These are phyloP conservation scores for Acacia acuminata DNA, from an alignment of 306 rosid genomes.

Conservation along the genomic window DNA sequence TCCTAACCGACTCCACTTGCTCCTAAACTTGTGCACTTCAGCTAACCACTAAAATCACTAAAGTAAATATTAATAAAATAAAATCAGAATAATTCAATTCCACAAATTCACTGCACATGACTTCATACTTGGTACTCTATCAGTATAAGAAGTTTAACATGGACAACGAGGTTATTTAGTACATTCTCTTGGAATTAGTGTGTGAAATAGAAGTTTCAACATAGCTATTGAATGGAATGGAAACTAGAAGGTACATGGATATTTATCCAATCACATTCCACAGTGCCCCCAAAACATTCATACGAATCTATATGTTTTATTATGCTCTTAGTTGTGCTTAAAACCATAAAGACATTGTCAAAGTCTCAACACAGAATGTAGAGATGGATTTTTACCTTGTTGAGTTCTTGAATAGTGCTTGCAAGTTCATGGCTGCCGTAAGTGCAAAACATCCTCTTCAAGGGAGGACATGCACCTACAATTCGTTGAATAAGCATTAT, in stretches of 20 bases:
- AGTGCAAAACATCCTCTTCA: conserved; percentile 60
- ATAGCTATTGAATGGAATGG: conserved; percentile 4
- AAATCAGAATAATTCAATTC: too few species aligned
- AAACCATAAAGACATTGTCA: not conserved
- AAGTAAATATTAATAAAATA: too few species aligned
- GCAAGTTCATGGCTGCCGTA: conserved; percentile 48
- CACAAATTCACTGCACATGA: too few species aligned
- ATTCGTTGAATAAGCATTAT: conserved; percentile 71
- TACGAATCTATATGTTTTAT: not conserved
- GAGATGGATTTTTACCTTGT: conserved; percentile 49
- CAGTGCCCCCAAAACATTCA: not conserved
- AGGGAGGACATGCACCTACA: conserved; percentile 43
- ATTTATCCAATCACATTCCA: not conserved
- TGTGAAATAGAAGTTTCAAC: not conserved
- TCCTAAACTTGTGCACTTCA: too few species aligned
- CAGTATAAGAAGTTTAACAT: not conserved
- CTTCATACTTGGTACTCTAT: too few species aligned
- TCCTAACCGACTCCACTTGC: too few species aligned
- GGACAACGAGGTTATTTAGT: not conserved
- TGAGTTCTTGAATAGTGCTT: conserved; percentile 67
- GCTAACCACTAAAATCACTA: too few species aligned
- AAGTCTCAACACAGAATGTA: not conserved
- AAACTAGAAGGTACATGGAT: conserved; percentile 15
- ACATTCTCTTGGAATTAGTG: not conserved
- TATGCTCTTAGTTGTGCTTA: not conserved